Evolutionary conservation across 108 stramenopile genomes (phyloP), one percentile per base, ranked within the genome.

Genomic region (Mayamaea pseudoterrestris): DNA sequence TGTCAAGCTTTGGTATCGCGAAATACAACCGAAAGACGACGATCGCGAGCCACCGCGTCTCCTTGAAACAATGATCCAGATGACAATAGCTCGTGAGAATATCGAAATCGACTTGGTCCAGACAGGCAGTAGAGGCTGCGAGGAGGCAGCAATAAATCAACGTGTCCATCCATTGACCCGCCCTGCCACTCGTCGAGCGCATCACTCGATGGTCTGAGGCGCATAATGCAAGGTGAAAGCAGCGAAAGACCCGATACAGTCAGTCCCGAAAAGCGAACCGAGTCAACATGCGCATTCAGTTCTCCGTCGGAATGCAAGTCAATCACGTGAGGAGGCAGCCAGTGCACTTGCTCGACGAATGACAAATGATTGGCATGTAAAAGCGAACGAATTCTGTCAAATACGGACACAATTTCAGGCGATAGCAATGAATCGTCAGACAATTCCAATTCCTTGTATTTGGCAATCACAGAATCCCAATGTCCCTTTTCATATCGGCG

Each of bases 401-500:
- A 61, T 7, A 57, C 58, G 2, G 52, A 7, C 5, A 31, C 40
- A 9, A 35, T 29, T n/a, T 21, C 17, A 14, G 13, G 25, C 24
- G 40, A 39, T 2, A 37, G 16, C 16, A 28, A 26, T 11, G 11
- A 29, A 4, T 60, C 61, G 48, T 74, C 61, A 0, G 53, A 34
- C 27, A 89, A 44, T 53, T 90, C 89, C 11, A 78, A 57, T 68
- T 94, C 93, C 64, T 81, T 73, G 63, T 87, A 94, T 21, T 54
- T 39, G 7, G 53, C 50, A 53, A 94, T 94, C 24, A 87, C 93
- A 25, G 83, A 69, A 63, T 94, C 93, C 93, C 93, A 94, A 44
- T 94, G 93, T 2, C 83, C 86, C 34, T 64, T 51, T 51, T 88
- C 76, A 41, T 76, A 75, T 1, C 74, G 61, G 5, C 57, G 56